Evolutionary conservation across 2,329 filamentous ascomycete genomes (phyloP).

Genomic region (Arachnopeziza araneosa): DNA sequence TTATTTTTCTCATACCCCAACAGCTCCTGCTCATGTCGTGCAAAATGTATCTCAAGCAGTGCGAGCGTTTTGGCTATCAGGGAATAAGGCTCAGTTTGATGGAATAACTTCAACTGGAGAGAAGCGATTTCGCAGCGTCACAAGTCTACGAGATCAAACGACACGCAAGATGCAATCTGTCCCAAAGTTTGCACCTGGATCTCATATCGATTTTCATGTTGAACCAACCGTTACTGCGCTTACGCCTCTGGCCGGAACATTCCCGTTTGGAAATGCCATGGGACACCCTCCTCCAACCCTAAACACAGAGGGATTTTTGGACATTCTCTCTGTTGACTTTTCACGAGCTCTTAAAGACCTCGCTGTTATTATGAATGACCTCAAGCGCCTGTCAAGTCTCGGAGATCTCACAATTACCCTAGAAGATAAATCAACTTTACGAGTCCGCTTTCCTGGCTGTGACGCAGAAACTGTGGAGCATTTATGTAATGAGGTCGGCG

Average conservation of each 20-base stretch:
- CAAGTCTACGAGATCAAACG: constrained; percentile 66
- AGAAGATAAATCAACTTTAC: constrained; percentile 53
- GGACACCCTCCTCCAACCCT: constrained; percentile 53
- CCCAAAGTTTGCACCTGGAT: constrained; percentile 57
- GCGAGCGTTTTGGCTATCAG: constrained; percentile 86
- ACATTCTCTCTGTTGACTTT: constrained; percentile 83
- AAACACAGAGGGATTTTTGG: constrained; percentile 77
- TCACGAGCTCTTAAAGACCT: constrained; percentile 80
- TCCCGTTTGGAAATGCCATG: constrained; percentile 40
- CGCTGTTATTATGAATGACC: constrained; percentile 70
- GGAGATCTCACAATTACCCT: constrained; percentile 81
- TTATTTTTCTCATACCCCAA: constrained; percentile 86
- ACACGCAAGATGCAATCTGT: constrained; percentile 59
- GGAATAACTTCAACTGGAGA: constrained; percentile 69
- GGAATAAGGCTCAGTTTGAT: constrained; percentile 82
- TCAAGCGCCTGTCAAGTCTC: constrained; percentile 68
- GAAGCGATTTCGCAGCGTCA: constrained; percentile 74
- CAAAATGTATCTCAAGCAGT: constrained; percentile 94
- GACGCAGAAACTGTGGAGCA: constrained; percentile 76
- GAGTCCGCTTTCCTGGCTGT: constrained; percentile 86
- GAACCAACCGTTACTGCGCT: constrained; percentile 88
- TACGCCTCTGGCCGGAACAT: constrained; percentile 57
- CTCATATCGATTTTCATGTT: constrained; percentile 82
- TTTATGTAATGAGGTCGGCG: constrained; percentile 81
- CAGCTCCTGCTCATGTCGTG: constrained; percentile 81